These are phyloP conservation scores for Myochromella boudieri DNA, from an alignment of 768 basidiomycete species.

Conservation along the genomic window DNA sequence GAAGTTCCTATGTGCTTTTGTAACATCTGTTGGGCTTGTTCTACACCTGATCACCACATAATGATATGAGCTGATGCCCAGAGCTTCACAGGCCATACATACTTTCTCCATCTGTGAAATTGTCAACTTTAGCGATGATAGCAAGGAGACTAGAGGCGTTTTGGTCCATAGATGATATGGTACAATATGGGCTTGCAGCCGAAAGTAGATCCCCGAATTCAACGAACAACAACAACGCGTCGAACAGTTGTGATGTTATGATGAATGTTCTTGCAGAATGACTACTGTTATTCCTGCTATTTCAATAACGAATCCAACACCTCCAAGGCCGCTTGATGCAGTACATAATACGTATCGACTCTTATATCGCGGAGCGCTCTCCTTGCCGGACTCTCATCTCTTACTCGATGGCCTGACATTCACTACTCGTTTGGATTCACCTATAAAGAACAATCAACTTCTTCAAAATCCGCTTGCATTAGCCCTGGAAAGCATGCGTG, in stretches of 20 bases:
- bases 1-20: conserved; percentile 6
- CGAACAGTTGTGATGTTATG: conserved; percentile 21
- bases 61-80: no score
- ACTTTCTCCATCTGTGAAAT: conserved; percentile 9
- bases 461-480: conserved; percentile 70
- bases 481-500: conserved; percentile 79
- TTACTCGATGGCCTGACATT: conserved; percentile 76
- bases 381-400: conserved; percentile 70
- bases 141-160: conserved; percentile 13
- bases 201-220: neutral
- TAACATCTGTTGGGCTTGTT: no score
- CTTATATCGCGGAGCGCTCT: conserved; percentile 74
- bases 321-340: conserved; percentile 17
- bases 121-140: conserved; percentile 5
- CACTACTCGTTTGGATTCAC: conserved; percentile 45
- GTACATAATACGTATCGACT: conserved; percentile 43
- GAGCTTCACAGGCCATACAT: conserved; percentile 1
- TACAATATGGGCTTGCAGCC: no score
- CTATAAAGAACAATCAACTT: conserved; percentile 39
- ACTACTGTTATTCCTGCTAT: conserved; percentile 6
- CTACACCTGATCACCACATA: no score
- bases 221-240: conserved; percentile 18
- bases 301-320: conserved; percentile 20
- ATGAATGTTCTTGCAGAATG: conserved; percentile 16
- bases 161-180: no score